Base-by-base conservation (phyloP, 2,329 filamentous ascomycete genomes). In the Penicillium sp. region DNA sequence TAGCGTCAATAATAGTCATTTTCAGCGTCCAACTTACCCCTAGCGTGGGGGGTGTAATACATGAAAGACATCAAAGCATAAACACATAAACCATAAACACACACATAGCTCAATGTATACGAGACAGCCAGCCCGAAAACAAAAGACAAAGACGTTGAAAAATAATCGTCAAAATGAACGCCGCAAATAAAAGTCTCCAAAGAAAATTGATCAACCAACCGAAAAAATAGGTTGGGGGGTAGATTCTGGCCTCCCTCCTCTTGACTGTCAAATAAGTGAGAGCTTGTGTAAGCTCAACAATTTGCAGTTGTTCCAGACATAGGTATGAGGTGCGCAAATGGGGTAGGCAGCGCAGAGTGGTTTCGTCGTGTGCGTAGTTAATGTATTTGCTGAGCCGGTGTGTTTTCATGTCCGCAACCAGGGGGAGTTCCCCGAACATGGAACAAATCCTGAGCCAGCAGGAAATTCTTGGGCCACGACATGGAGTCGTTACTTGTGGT, bases 41-140 rank as follows among this genome's bases (percentile, higher is more conserved):
- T 42, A 22, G 19, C 9, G 4, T 22, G 14, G 19, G 39, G 39
- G 39, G 39, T 22, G 39, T 22, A 42, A 44, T 31, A 33, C 42
- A 52, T 44, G 11, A 46, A 35, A 45, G 22, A 45, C 49, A 35
- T 43, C 31, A 39, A 42, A 55, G 8, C 46, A 44, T 33, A 14
- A 55, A 27, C 26, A 46, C 42, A 54, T 33, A 26, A 49, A 44
- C n/a, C n/a, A n/a, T n/a, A n/a, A n/a, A n/a, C n/a, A n/a, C n/a
- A n/a, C 49, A 22, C 21, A 37, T 3, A 22, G 39, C 16, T 43
- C 6, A 45, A 46, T 35, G 6, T 56, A 54, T 48, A 52, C 22
- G 47, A 59, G 50, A 59, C 54, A 59, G 54, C 56, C 56, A 52
- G 33, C 44, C 56, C 43, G 22, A 22, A 33, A 42, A 46, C 7